These are phyloP conservation scores for Podospora appendiculata DNA, from an alignment of 495 filamentous ascomycete species.

Conservation along the genomic window DNA sequence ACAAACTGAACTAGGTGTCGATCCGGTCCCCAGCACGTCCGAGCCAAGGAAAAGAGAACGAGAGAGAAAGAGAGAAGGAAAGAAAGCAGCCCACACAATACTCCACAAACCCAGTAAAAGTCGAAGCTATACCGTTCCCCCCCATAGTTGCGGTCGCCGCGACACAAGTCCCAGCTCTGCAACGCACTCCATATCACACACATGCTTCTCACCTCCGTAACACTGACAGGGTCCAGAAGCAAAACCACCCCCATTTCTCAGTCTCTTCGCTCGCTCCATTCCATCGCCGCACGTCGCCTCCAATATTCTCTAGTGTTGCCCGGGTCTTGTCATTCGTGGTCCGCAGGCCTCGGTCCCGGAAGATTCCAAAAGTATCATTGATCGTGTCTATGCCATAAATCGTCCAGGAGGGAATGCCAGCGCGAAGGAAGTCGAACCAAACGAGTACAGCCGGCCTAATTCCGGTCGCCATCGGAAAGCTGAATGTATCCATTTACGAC, in stretches of 20 bases:
- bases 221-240: background rate
- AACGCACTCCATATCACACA: no score
- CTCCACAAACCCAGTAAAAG: no score
- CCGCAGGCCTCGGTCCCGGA: slow-evolving; percentile 5
- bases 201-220: no score
- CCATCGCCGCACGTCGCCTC: background rate
- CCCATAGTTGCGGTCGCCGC: no score
- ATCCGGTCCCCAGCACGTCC: no score
- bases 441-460: background rate
- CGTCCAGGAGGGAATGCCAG: slow-evolving; percentile 13
- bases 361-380: slow-evolving; percentile 1
- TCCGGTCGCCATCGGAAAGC: slow-evolving; percentile 3
- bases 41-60: no score
- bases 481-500: slow-evolving; percentile 15
- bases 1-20: no score
- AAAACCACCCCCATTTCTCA: slow-evolving; percentile 1
- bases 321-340: slow-evolving; percentile 2
- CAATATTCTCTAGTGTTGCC: background rate
- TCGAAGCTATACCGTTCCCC: no score
- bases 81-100: no score
- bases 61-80: no score
- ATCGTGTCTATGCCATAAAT: slow-evolving; percentile 28
- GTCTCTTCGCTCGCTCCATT: slow-evolving; percentile 5
- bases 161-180: no score
- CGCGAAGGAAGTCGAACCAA: slow-evolving; percentile 3